phyloP scores from a whole-genome alignment of 139 green algal genomes.

The Tetradesmus obliquus region DNA sequence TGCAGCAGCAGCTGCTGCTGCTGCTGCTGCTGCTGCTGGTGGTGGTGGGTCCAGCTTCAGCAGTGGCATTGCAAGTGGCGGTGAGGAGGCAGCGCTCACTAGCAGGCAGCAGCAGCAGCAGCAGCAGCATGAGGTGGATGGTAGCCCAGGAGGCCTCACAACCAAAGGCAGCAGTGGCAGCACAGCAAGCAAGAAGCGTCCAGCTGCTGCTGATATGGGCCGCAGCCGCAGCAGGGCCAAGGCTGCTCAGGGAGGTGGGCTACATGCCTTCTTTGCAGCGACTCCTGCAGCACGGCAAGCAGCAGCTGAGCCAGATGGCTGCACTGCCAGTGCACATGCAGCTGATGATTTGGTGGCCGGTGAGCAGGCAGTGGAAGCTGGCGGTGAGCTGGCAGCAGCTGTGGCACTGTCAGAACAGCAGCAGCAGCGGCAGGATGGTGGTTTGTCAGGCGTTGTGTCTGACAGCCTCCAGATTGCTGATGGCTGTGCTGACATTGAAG shows the following conservation, averaged over 20 bases:
- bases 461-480: not conserved
- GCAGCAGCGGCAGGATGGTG: not conserved
- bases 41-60: not conserved
- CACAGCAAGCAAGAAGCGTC: not conserved
- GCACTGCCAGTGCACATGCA: not conserved
- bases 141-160: not conserved
- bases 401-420: not conserved
- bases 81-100: not conserved
- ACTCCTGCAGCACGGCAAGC: not conserved
- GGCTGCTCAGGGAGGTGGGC: not conserved
- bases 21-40: not conserved
- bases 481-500: not conserved
- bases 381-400: not conserved
- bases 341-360: not conserved
- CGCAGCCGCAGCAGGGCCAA: not conserved
- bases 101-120: constrained; percentile 7
- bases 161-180: not conserved
- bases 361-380: not conserved
- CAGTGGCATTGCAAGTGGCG: not conserved
- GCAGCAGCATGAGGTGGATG: not conserved
- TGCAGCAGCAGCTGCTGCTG: not conserved
- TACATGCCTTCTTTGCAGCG: not conserved
- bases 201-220: not conserved
- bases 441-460: not conserved
- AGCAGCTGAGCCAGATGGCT: not conserved